Evolutionary conservation across 2,329 filamentous ascomycete species (phyloP).

Genomic region (Pseudonectria foliicola): DNA sequence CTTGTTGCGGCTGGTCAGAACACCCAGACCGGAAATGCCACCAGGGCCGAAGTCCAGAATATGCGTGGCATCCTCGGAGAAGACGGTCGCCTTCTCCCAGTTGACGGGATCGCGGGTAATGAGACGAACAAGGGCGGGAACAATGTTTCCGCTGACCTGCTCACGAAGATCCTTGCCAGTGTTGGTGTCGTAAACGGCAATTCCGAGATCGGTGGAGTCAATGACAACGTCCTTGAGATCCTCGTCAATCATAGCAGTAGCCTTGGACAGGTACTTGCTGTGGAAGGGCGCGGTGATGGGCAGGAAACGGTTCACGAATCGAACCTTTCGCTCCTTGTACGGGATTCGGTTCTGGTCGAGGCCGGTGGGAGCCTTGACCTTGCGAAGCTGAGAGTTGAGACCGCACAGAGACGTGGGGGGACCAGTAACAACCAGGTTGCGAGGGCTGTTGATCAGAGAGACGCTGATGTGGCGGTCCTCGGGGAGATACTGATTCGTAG

Average conservation of each 20-base stretch:
- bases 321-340: conserved; percentile 90
- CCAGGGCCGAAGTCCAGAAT: conserved; percentile 95
- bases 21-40: conserved; percentile 91
- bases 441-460: conserved; percentile 91
- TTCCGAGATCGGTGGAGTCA: conserved; percentile 63
- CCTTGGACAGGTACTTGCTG: conserved; percentile 83
- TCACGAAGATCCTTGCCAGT: conserved; percentile 77
- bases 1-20: conserved; percentile 97
- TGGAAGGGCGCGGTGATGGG: conserved; percentile 98
- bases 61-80: conserved; percentile 76
- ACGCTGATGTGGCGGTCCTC: conserved; percentile 89
- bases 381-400: conserved; percentile 88
- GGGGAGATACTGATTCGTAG: conserved; percentile 93
- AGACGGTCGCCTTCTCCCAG: conserved; percentile 92
- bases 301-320: conserved; percentile 93
- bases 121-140: conserved; percentile 80
- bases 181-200: conserved; percentile 85
- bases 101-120: conserved; percentile 92
- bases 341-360: conserved; percentile 92
- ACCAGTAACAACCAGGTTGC: conserved; percentile 94
- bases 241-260: conserved; percentile 74
- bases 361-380: conserved; percentile 96
- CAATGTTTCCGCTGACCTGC: conserved; percentile 66
- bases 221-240: conserved; percentile 81
- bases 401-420: conserved; percentile 94